Evolutionary conservation across 495 filamentous ascomycete species (phyloP), one percentile per base, ranked within the genome.

Genomic region (Penicillium malachiteum): DNA sequence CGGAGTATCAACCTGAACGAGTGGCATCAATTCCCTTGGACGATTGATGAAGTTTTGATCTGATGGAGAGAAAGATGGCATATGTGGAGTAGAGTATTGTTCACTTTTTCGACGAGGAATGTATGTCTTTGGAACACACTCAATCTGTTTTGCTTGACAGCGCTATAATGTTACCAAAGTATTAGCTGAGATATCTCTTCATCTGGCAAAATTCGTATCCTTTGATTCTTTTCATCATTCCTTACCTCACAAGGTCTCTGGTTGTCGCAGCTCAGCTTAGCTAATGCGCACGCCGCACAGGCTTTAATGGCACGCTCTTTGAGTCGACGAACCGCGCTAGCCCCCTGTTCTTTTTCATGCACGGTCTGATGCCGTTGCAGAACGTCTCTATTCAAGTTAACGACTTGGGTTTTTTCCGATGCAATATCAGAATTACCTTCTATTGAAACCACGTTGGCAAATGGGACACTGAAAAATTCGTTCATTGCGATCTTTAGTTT

Each of bases 251-350:
- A 69, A 0, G 66, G 64, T 48, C 60, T 58, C 21, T 57, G 37
- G 31, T 69, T 64, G 16, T 67, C 56, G 30, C 66, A 69, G 48
- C 66, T 69, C 17, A 64, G 14, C 46, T 69, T 69, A 0, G 60
- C 56, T 10, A 49, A 38, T 5, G 66, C 63, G 14, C 66, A 69
- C 7, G 62, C 39, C 33, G 65, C 63, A 16, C 66, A 69, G 0
- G 66, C 66, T 38, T 67, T 45, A 5, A 54, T 40, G 0, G 55
- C 64, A 9, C 66, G 58, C 47, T 64, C 64, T 41, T 40, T 55
- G 2, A 17, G 21, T 17, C 57, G 48, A n/a, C 41, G 45, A 32
- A 31, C 13, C 2, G 50, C 43, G n/a, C 17, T 57, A 64, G 1
- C 59, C 59, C 2, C 58, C 56, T 0, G 50, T 3, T 58, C 48